Evolutionary conservation across 2,329 filamentous ascomycete species (phyloP).

Genomic region (Hypomyces rosellus): DNA sequence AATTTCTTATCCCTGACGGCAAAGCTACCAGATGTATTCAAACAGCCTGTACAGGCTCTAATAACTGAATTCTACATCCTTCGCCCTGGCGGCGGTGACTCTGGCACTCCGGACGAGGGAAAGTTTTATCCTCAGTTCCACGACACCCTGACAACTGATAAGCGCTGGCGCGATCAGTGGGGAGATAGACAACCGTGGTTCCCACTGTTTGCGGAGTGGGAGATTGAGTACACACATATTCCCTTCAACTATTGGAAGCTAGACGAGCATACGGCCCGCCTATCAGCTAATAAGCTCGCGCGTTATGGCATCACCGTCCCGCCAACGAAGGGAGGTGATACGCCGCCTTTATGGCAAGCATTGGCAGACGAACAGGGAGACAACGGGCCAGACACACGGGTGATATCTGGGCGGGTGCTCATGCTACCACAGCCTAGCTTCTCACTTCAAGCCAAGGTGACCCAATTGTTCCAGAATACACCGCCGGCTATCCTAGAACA

Average conservation of each 20-base stretch:
- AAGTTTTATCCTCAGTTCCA: constrained; percentile 11
- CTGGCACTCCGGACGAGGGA: not conserved
- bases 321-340: not conserved
- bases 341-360: constrained; percentile 6
- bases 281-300: constrained; percentile 4
- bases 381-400: constrained; percentile 17
- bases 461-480: constrained; percentile 27
- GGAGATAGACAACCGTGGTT: constrained; percentile 30
- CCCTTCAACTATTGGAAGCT: constrained; percentile 27
- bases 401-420: constrained; percentile 30
- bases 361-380: not conserved
- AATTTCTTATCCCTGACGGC: not conserved
- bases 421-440: constrained; percentile 36
- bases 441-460: constrained; percentile 25
- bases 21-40: constrained; percentile 1
- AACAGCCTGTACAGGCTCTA: not conserved
- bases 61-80: constrained; percentile 7
- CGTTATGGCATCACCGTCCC: constrained; percentile 10
- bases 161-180: constrained; percentile 26
- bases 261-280: constrained; percentile 16
- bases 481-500: constrained; percentile 16
- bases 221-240: constrained; percentile 35
- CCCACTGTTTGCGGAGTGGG: constrained; percentile 39
- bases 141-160: constrained; percentile 1
- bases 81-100: not conserved